These are phyloP conservation scores for Tolypocladium amazonense DNA, from an alignment of 2,329 filamentous ascomycete species.

Conservation along the genomic window DNA sequence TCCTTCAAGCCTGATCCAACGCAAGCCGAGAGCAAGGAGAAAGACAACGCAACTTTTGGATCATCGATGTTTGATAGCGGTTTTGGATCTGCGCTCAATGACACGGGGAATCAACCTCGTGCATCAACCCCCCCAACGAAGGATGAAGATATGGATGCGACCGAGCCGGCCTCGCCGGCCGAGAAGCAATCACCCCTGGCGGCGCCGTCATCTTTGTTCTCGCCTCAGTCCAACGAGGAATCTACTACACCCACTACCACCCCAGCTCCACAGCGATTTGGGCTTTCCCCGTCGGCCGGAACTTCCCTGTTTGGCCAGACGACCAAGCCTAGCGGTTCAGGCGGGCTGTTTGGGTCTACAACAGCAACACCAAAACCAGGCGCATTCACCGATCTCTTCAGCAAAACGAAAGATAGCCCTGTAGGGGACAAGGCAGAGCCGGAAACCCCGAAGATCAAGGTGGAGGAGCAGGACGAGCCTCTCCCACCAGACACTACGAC, in stretches of 20 bases:
- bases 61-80: conserved; percentile 48
- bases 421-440: conserved; percentile 7
- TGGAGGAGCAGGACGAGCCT: conserved; percentile 27
- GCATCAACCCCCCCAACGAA: conserved; percentile 25
- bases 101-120: conserved; percentile 27
- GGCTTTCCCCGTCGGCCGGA: conserved; percentile 22
- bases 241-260: conserved; percentile 42
- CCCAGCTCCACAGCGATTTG: conserved; percentile 37
- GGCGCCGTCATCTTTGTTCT: conserved; percentile 22
- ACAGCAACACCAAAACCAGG: conserved; percentile 15
- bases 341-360: conserved; percentile 17
- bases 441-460: conserved; percentile 25
- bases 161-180: conserved; percentile 17
- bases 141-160: conserved; percentile 43
- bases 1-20: conserved; percentile 56
- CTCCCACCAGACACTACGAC: conserved; percentile 46
- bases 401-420: conserved; percentile 7
- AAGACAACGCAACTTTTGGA: conserved; percentile 28
- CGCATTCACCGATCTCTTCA: conserved; percentile 13
- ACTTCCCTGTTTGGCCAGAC: conserved; percentile 24
- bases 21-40: conserved; percentile 47
- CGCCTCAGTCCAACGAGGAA: conserved; percentile 15
- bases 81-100: conserved; percentile 49
- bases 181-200: conserved; percentile 25
- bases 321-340: conserved; percentile 13